phyloP scores from a whole-genome alignment of 352 stramenopile species.

The Bremia lactucae region DNA sequence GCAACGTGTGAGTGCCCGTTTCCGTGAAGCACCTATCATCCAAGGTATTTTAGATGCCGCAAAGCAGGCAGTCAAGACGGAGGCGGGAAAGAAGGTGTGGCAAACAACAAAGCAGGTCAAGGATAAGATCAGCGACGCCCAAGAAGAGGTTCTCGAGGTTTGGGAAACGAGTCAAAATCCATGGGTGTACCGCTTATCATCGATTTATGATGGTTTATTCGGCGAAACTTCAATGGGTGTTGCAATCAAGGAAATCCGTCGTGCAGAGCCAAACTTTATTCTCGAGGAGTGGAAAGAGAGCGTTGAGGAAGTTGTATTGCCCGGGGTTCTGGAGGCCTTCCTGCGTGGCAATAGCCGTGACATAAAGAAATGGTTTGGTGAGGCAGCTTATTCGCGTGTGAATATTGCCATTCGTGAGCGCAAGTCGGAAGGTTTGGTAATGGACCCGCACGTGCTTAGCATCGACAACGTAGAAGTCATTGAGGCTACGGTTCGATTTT shows the following conservation, averaged over 20 bases:
- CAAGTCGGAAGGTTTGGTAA: conserved; percentile 88
- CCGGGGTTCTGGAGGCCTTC: conserved; percentile 92
- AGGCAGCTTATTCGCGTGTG: conserved; percentile 91
- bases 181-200: conserved; percentile 94
- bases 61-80: conserved; percentile 64
- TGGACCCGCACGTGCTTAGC: conserved; percentile 93
- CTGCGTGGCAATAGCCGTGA: conserved; percentile 90
- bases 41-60: conserved; percentile 77
- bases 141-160: conserved; percentile 85
- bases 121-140: conserved; percentile 71
- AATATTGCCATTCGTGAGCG: conserved; percentile 90
- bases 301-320: conserved; percentile 90
- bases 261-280: conserved; percentile 94
- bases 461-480: conserved; percentile 97
- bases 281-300: conserved; percentile 93
- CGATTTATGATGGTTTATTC: conserved; percentile 96
- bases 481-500: conserved; percentile 64
- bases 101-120: conserved; percentile 65
- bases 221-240: conserved; percentile 93
- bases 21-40: conserved; percentile 93
- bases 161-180: conserved; percentile 99
- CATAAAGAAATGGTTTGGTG: conserved; percentile 93
- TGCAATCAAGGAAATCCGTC: conserved; percentile 91
- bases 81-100: conserved; percentile 63
- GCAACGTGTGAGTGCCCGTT: conserved; percentile 89